These are phyloP conservation scores for Lactarius pseudohatsudake DNA, from an alignment of 768 basidiomycete genomes.

Conservation along the genomic window DNA sequence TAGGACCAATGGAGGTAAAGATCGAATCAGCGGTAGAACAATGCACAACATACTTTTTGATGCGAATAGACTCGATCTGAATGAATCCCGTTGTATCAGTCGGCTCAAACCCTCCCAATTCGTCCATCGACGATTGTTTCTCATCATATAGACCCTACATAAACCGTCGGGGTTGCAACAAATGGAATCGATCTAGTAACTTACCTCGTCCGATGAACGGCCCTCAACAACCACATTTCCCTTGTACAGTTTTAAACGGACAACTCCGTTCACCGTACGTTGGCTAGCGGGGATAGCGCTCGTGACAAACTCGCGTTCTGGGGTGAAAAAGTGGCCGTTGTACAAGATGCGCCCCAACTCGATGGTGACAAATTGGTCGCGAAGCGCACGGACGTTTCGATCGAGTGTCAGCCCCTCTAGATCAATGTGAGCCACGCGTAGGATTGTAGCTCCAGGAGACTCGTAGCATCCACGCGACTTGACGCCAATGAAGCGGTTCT, in stretches of 20 bases:
- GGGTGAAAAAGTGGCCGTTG: slow-evolving; percentile 99
- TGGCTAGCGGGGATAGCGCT: slow-evolving; percentile 91
- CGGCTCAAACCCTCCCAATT: slow-evolving; percentile 96
- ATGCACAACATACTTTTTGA: slow-evolving; percentile 77
- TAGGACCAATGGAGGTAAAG: slow-evolving; percentile 34
- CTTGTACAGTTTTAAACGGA: slow-evolving; percentile 90
- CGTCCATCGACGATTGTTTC: slow-evolving; percentile 96
- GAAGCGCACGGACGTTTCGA: slow-evolving; percentile 89
- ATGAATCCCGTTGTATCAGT: slow-evolving; percentile 96
- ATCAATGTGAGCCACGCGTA: slow-evolving; percentile 93
- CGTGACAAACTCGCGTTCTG: slow-evolving; percentile 93
- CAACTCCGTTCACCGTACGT: slow-evolving; percentile 92
- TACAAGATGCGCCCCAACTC: slow-evolving; percentile 90
- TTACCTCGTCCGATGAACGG: slow-evolving; percentile 80
- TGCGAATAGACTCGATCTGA: slow-evolving; percentile 94
- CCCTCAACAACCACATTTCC: slow-evolving; percentile 96
- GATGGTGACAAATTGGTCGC: slow-evolving; percentile 94
- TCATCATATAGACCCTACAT: slow-evolving; percentile 89
- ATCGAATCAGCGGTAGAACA: slow-evolving; percentile 21
- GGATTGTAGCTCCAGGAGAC: slow-evolving; percentile 93
- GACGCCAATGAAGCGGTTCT: slow-evolving; percentile 99
- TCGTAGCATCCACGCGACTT: slow-evolving; percentile 99
- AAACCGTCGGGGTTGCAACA: neutral
- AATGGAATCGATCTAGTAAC: slow-evolving; percentile 28
- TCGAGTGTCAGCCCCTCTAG: slow-evolving; percentile 98